phyloP scores from a whole-genome alignment of 495 filamentous ascomycete species.

The Penicillium macrosclerotiorum region DNA sequence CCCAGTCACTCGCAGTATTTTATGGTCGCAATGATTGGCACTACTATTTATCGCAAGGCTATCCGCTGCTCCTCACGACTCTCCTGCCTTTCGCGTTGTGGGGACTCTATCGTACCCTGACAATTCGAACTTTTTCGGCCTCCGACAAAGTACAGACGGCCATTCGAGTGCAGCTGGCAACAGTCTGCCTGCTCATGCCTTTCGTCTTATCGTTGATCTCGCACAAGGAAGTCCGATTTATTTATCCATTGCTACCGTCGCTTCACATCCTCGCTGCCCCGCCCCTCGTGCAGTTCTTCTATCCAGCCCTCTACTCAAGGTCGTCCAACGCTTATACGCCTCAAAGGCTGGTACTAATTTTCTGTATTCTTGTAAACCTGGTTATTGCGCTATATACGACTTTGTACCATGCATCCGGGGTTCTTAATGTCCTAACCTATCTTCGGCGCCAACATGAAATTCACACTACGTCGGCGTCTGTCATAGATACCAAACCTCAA shows the following conservation, averaged over 20 bases:
- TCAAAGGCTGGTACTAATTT: constrained; percentile 52
- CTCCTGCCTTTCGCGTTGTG: constrained; percentile 70
- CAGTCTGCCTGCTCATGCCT: constrained; percentile 58
- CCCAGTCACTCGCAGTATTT: constrained; percentile 80
- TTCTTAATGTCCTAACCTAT: constrained; percentile 67
- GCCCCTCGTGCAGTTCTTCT: constrained; percentile 65
- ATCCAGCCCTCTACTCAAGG: constrained; percentile 33
- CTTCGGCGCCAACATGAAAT: constrained; percentile 69
- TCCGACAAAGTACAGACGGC: constrained; percentile 29
- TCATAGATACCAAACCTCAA: not conserved
- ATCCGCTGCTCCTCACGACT: constrained; percentile 83
- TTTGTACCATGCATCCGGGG: constrained; percentile 74
- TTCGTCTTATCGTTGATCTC: constrained; percentile 71
- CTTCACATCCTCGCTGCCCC: constrained; percentile 78
- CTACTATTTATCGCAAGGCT: constrained; percentile 88
- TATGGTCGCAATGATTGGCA: constrained; percentile 92
- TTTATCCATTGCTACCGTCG: constrained; percentile 86
- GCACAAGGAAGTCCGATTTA: constrained; percentile 97
- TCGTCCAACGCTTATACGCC: constrained; percentile 31
- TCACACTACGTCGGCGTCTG: constrained; percentile 26
- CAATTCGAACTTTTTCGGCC: constrained; percentile 24
- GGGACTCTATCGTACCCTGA: constrained; percentile 59
- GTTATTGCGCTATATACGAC: constrained; percentile 72
- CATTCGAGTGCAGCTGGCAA: constrained; percentile 57
- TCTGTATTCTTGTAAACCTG: constrained; percentile 64